These are phyloP conservation scores for Coprinopsis sp. DNA, from an alignment of 768 basidiomycete species.

Conservation along the genomic window DNA sequence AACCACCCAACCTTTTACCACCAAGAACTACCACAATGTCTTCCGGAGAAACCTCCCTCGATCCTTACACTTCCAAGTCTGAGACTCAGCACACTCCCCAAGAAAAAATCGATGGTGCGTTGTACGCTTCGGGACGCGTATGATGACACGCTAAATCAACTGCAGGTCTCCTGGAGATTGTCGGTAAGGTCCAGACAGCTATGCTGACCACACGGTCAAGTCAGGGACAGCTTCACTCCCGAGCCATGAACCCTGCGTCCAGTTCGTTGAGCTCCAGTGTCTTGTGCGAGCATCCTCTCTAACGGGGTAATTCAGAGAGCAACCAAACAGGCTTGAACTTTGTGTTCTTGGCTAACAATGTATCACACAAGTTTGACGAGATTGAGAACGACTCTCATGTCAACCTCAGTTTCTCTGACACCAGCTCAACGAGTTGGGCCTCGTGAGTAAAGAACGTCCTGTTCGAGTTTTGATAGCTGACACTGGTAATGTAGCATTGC, in stretches of 20 bases:
- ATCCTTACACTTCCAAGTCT: slow-evolving; percentile 68
- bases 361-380: slow-evolving; percentile 70
- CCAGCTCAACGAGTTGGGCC: slow-evolving; percentile 70
- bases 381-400: slow-evolving; percentile 71
- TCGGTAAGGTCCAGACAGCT: slow-evolving; percentile 59
- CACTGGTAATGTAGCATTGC: too few species aligned
- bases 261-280: slow-evolving; percentile 35
- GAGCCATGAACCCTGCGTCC: slow-evolving; percentile 73
- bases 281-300: neutral
- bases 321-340: slow-evolving; percentile 49
- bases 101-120: slow-evolving; percentile 63
- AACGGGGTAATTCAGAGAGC: slow-evolving; percentile 31
- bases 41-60: slow-evolving; percentile 35
- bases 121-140: neutral
- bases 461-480: neutral
- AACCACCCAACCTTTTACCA: slow-evolving; percentile 6
- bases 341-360: slow-evolving; percentile 70
- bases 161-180: slow-evolving; percentile 58
- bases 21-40: slow-evolving; percentile 6
- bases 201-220: slow-evolving; percentile 75
- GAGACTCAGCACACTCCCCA: slow-evolving; percentile 55
- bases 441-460: slow-evolving; percentile 35
- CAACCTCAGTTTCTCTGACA: slow-evolving; percentile 76
- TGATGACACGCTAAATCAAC: slow-evolving; percentile 11
- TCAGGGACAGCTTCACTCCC: slow-evolving; percentile 68